A percentile compares a stretch with the other conserved stretches of the same genome.
These are phyloP conservation scores for Phyllosticta ampelicida DNA, from an alignment of 2,329 filamentous ascomycete species.

Conservation along the genomic window DNA sequence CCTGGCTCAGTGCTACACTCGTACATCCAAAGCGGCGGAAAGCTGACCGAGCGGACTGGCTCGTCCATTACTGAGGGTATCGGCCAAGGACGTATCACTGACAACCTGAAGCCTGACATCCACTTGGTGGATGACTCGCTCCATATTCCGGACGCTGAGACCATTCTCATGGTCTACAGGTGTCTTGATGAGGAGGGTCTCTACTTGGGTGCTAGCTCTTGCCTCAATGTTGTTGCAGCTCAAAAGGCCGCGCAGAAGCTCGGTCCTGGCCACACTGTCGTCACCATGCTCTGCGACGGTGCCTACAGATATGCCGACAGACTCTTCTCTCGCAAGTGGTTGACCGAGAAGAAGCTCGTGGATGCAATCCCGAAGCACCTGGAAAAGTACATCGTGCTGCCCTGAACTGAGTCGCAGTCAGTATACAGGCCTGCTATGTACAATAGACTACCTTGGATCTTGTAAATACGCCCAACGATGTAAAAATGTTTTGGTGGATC, in stretches of 20 bases:
- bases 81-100: conserved; percentile 91
- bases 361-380: conserved; percentile 72
- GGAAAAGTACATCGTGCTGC: conserved; percentile 84
- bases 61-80: conserved; percentile 96
- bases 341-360: conserved; percentile 74
- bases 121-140: conserved; percentile 74
- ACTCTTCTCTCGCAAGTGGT: conserved; percentile 84
- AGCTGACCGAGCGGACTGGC: conserved; percentile 68
- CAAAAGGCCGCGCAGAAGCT: conserved; percentile 88
- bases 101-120: conserved; percentile 81
- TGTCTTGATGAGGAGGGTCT: conserved; percentile 93
- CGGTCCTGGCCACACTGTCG: conserved; percentile 79
- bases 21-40: conserved; percentile 78
- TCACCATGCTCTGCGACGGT: conserved; percentile 89
- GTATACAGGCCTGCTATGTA: background rate
- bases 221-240: conserved; percentile 89
- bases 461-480: conserved; percentile 3
- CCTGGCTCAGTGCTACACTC: conserved; percentile 88
- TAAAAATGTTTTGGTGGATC: background rate
- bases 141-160: conserved; percentile 82
- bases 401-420: background rate
- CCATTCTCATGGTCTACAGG: conserved; percentile 93
- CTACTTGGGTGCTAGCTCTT: conserved; percentile 88
- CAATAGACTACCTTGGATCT: background rate
- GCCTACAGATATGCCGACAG: conserved; percentile 96